These are phyloP conservation scores for Sutorius australiensis DNA, from an alignment of 768 basidiomycete genomes.

Conservation along the genomic window DNA sequence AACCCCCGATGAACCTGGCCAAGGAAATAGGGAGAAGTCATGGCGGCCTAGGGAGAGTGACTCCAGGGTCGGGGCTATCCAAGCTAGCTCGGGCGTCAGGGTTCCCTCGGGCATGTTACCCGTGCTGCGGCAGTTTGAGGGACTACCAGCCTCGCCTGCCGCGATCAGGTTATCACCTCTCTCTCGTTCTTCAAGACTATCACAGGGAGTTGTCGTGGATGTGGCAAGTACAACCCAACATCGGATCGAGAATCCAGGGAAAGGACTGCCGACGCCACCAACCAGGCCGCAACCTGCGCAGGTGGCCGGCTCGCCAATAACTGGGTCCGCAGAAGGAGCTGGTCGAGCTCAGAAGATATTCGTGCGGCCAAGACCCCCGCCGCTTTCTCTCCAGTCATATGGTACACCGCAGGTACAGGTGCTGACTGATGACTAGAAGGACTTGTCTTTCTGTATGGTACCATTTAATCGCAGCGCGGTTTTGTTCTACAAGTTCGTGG, in stretches of 20 bases:
- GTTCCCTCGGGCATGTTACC: neutral
- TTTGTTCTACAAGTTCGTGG: neutral
- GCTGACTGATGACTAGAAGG: constrained; percentile 13
- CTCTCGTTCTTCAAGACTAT: neutral
- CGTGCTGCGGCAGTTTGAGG: neutral
- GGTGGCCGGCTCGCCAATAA: constrained; percentile 31
- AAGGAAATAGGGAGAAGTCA: constrained; percentile 5
- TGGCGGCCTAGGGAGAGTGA: constrained; percentile 4
- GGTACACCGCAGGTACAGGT: constrained; percentile 10
- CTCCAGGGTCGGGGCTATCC: neutral
- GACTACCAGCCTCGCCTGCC: neutral
- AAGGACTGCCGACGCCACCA: constrained; percentile 21
- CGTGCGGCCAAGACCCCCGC: constrained; percentile 44
- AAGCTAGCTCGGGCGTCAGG: neutral
- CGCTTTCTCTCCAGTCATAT: constrained; percentile 24
- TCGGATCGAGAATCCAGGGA: constrained; percentile 14
- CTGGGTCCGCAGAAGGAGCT: constrained; percentile 8
- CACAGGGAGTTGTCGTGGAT: constrained; percentile 1
- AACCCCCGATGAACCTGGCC: constrained; percentile 20
- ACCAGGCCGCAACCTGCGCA: constrained; percentile 22
- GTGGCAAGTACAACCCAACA: neutral
- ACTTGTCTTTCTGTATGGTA: neutral
- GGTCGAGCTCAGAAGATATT: constrained; percentile 23
- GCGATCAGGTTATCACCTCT: neutral
- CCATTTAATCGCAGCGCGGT: constrained; percentile 2